Conservation (phyloP, 305 asterid genomes). For the Fraxinus albicans region DNA sequence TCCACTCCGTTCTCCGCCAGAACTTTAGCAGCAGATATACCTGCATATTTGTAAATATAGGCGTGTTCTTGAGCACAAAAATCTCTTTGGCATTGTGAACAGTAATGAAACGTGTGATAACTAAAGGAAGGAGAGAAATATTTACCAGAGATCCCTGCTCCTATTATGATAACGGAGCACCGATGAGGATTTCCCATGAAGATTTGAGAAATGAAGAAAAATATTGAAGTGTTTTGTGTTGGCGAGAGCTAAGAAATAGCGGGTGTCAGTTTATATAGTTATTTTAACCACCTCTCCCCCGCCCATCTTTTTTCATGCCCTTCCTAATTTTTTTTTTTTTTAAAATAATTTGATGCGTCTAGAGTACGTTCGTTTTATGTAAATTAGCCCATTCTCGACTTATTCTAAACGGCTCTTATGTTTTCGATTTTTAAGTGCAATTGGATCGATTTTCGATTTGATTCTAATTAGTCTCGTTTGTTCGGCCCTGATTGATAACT, state of each 20-base stretch:
- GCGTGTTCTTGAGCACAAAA: not conserved
- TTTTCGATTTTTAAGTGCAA: too few species aligned
- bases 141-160: conserved; percentile 24
- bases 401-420: not conserved
- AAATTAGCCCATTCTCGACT: not conserved
- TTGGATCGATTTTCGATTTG: not conserved
- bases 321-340: not conserved
- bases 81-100: not conserved
- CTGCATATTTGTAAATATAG: conserved; percentile 23
- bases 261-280: conserved; percentile 2
- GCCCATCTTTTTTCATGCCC: not conserved
- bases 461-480: not conserved
- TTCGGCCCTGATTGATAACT: too few species aligned
- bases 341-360: not conserved
- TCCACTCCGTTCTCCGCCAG: conserved; percentile 78
- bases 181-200: conserved; percentile 49
- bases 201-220: not conserved
- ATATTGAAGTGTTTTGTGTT: not conserved
- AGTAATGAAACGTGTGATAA: not conserved
- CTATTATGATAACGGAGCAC: conserved; percentile 42
- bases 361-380: not conserved
- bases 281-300: not conserved
- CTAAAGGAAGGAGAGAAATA: not conserved
- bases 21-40: conserved; percentile 78
- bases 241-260: not conserved